Evolutionary conservation across 805 yeast species (phyloP).

Genomic region (Zygosaccharomyces bailii): DNA sequence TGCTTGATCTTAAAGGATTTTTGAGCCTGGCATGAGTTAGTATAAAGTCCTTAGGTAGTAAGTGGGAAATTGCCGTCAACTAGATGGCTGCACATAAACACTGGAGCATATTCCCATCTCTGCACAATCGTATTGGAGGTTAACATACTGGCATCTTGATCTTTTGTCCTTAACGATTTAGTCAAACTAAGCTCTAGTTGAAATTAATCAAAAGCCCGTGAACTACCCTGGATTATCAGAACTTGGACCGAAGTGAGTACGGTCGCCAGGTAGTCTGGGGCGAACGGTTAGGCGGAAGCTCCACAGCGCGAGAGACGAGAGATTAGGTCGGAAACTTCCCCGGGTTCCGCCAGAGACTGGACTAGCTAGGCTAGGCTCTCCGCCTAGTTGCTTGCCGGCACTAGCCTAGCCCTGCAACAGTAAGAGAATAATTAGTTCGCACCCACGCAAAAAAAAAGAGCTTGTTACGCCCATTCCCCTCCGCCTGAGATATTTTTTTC

Average conservation of each 20-base stretch:
- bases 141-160: constrained; percentile 44
- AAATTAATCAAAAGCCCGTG: background rate
- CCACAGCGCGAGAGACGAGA: background rate
- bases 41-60: background rate
- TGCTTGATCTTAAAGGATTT: constrained; percentile 96
- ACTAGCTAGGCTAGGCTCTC: background rate
- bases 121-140: background rate
- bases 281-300: background rate
- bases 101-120: background rate
- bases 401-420: background rate
- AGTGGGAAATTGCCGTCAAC: too few species aligned
- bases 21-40: constrained; percentile 62
- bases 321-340: background rate
- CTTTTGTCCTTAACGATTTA: constrained; percentile 8
- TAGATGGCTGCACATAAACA: too few species aligned
- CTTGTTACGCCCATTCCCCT: constrained; percentile 7
- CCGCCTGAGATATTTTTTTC: background rate
- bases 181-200: background rate
- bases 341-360: background rate
- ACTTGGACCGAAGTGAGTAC: background rate
- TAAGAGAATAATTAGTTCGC: background rate
- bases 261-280: background rate
- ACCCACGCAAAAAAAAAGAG: constrained; percentile 3
- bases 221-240: constrained; percentile 1
- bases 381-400: background rate